Evolutionary conservation across 2,329 filamentous ascomycete species (phyloP), one percentile per base, ranked within the genome.

Genomic region (Ambrosiella xylebori): DNA sequence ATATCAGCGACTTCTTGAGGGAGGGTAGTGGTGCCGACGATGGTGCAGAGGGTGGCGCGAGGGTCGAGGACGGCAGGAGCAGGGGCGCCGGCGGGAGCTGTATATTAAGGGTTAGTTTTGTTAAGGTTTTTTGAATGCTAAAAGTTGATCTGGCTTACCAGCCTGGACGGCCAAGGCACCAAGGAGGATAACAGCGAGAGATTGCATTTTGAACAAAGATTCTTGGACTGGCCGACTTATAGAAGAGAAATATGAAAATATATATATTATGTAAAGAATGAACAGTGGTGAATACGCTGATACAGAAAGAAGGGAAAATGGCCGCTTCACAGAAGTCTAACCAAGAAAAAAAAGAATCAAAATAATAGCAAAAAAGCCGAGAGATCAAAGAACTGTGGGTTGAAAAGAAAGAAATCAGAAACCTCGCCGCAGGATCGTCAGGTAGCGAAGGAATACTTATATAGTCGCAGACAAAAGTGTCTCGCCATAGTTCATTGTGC

Each of bases 1-100:
- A 68, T 63, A 59, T 72, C 68, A 27, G 69, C 66, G 12, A 74
- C 71, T 63, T 81, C 78, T 6, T 68, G 67, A 0, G 79, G 79
- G 9, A 82, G 74, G 2, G 68, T 66, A 4, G 68, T 66, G 56
- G 66, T 70, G 62, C 79, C 79, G 61, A 80, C 65, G 12, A 81
- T 61, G 69, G 80, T 81, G 71, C 79, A 82, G 44, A 75, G 69
- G 45, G 63, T 65, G 27, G 69, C 68, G 54, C 68, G 67, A 9
- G 59, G n/a, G n/a, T 51, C 47, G n/a, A 65, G 49, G 9, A 13
- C 35, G 11, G 40, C 40, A 49, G 61, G 63, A 12, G 61, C 61
- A 63, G n/a, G 15, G 11, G 3, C 35, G 13, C 1, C 8, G 9
- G 27, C 27, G 27, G 27, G 27, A 27, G 27, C 27, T 27, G 27